phyloP scores from a whole-genome alignment of 768 basidiomycete genomes.

The Boletus subcaerulescens region DNA sequence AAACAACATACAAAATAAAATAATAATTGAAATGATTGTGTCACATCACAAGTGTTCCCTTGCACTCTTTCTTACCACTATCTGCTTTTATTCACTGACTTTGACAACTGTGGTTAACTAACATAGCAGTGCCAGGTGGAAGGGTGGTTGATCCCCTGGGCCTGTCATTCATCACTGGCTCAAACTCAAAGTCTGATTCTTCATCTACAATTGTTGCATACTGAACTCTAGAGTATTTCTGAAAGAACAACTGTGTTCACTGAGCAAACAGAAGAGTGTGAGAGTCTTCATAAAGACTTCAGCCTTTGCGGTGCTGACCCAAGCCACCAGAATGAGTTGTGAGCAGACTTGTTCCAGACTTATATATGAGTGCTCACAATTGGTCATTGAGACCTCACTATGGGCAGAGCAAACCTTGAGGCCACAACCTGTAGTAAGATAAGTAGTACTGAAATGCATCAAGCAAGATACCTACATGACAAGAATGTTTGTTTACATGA shows the following conservation, averaged over 20 bases:
- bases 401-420: not conserved
- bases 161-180: no score
- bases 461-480: no score
- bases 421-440: no score
- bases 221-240: not conserved
- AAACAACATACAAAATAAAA: not conserved
- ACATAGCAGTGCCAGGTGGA: not conserved
- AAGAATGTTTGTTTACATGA: no score
- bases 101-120: not conserved
- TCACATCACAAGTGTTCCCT: not conserved
- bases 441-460: no score
- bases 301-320: not conserved
- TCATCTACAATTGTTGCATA: not conserved
- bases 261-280: not conserved
- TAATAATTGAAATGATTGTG: not conserved
- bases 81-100: not conserved
- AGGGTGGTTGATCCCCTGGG: no score
- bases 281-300: constrained; percentile 7
- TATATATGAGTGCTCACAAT: not conserved
- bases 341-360: not conserved
- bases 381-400: no score
- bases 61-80: not conserved
- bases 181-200: not conserved
- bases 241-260: constrained; percentile 1
- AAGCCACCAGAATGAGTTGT: not conserved